Percentiles rank a stretch among this genome's conserved stretches.
phyloP scores from a whole-genome alignment of 164 flowering plant genomes.

The Warburgia ugandensis region DNA sequence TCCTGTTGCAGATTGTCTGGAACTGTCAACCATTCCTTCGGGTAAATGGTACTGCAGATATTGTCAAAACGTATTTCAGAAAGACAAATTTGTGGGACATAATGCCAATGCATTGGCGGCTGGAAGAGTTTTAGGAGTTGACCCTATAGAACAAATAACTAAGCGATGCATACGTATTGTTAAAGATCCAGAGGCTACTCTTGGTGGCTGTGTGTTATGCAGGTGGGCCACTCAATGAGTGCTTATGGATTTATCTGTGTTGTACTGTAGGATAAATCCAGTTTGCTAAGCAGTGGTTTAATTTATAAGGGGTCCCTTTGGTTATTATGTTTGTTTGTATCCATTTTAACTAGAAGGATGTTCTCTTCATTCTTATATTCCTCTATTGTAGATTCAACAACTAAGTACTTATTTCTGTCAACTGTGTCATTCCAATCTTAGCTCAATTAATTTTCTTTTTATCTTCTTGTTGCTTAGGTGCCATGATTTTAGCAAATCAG shows the following conservation, averaged over 20 bases:
- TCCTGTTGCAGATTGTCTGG: conserved; percentile 55
- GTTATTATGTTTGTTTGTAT: not conserved
- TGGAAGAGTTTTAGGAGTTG: conserved; percentile 68
- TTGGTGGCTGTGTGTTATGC: conserved; percentile 72
- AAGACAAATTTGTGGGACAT: conserved; percentile 42
- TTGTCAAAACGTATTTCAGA: conserved; percentile 45
- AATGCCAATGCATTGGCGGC: conserved; percentile 78
- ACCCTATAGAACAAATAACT: conserved; percentile 57
- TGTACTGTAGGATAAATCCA: not conserved
- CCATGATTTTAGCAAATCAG: conserved; percentile 48
- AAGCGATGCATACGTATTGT: conserved; percentile 71
- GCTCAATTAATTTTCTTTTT: not conserved
- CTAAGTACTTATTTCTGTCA: not conserved
- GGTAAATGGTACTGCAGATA: conserved; percentile 68
- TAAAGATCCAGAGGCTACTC: conserved; percentile 28
- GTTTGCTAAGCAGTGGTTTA: not conserved
- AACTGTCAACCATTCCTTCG: conserved; percentile 33
- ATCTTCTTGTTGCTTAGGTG: conserved; percentile 30
- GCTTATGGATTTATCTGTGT: not conserved
- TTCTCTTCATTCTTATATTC: not conserved
- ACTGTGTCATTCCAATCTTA: not conserved
- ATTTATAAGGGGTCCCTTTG: not conserved
- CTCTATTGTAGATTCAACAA: not conserved
- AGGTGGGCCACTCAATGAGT: conserved; percentile 31
- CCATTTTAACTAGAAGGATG: not conserved